Evolutionary conservation across 2,329 filamentous ascomycete genomes (phyloP).

Genomic region (Ophiostoma populinum): DNA sequence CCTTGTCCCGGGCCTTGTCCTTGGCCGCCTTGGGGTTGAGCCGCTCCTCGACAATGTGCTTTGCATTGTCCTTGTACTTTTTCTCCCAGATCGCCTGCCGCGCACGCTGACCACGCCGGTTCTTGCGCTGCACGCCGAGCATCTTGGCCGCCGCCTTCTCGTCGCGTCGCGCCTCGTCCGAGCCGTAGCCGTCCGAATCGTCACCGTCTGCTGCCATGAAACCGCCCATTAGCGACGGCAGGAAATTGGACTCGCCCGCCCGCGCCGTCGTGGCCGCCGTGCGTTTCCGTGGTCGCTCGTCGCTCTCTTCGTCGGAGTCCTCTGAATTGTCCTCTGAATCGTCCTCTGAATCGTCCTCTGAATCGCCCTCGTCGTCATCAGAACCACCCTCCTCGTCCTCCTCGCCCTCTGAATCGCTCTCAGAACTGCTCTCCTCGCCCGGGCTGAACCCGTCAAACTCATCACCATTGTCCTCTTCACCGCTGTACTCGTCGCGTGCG

Average conservation of each 20-base stretch:
- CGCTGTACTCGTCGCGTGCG: conserved; percentile 13
- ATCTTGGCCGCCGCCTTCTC: conserved; percentile 33
- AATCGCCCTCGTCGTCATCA: not conserved
- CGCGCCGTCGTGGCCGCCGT: not conserved
- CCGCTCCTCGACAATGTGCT: conserved; percentile 33
- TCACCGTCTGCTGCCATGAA: conserved; percentile 68
- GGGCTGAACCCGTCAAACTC: conserved; percentile 10
- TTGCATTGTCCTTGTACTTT: conserved; percentile 57
- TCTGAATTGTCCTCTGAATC: conserved; percentile 1
- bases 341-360: no score
- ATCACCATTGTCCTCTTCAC: conserved; percentile 3
- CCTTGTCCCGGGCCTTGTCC: conserved; percentile 20
- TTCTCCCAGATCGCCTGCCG: conserved; percentile 65
- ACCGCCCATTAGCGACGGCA: conserved; percentile 61
- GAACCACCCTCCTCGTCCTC: conserved; percentile 9
- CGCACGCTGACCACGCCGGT: conserved; percentile 55
- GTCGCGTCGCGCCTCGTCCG: conserved; percentile 22
- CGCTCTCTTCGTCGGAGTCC: conserved; percentile 5
- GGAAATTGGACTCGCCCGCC: conserved; percentile 35
- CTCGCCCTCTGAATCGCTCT: conserved; percentile 11
- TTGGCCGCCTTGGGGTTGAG: conserved; percentile 15
- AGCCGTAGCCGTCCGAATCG: conserved; percentile 53
- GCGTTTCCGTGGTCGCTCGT: conserved; percentile 8
- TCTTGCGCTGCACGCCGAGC: conserved; percentile 44
- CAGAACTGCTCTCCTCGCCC: conserved; percentile 10